These are phyloP conservation scores for Collariella sp. DNA, from an alignment of 495 filamentous ascomycete genomes.

Conservation along the genomic window DNA sequence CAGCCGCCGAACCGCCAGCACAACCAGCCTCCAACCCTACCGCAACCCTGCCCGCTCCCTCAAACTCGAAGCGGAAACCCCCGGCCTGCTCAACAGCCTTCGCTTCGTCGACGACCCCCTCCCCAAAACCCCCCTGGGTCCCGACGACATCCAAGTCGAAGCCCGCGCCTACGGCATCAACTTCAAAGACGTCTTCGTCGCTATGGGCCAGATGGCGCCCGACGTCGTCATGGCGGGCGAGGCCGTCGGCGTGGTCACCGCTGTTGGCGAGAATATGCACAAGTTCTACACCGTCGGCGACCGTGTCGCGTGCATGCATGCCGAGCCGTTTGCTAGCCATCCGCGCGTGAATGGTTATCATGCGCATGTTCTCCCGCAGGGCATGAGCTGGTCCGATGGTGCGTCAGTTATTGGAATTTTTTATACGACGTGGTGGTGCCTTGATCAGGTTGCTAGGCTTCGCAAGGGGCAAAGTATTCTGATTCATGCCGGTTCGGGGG, in stretches of 20 bases:
- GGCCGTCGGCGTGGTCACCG: slow-evolving; percentile 36
- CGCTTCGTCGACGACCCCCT: slow-evolving; percentile 13
- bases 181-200: slow-evolving; percentile 26
- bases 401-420: slow-evolving; percentile 28
- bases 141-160: slow-evolving; percentile 19
- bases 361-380: slow-evolving; percentile 11
- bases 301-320: slow-evolving; percentile 23
- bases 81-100: slow-evolving; percentile 19
- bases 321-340: slow-evolving; percentile 1
- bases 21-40: neutral
- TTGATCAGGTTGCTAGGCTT: slow-evolving; percentile 29
- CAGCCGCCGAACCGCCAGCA: neutral
- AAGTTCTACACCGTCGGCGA: slow-evolving; percentile 33
- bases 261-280: slow-evolving; percentile 40
- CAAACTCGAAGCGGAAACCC: neutral
- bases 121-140: neutral
- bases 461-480: slow-evolving; percentile 45
- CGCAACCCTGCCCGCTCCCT: neutral
- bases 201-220: slow-evolving; percentile 19
- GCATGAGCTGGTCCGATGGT: slow-evolving; percentile 25
- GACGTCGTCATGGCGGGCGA: slow-evolving; percentile 27
- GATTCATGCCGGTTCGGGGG: slow-evolving; percentile 49
- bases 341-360: neutral
- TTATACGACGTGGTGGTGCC: slow-evolving; percentile 29
- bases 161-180: slow-evolving; percentile 25